Base-by-base conservation (phyloP, 495 filamentous ascomycete species). In the Penicillium arizonense region DNA sequence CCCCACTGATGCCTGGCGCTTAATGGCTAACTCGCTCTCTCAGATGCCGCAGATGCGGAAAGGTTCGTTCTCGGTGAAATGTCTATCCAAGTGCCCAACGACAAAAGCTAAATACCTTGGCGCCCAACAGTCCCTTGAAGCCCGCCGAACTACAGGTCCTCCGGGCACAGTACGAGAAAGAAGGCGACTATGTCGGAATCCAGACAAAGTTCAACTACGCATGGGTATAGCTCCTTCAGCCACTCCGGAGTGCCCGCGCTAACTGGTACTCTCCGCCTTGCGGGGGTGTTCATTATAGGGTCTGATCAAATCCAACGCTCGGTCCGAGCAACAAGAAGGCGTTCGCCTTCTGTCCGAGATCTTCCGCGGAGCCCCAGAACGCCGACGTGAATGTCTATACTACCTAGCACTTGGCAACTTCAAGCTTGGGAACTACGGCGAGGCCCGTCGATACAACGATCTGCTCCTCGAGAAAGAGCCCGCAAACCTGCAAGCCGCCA, bases 131-230 rank as follows among this genome's bases (percentile, higher is more conserved):
- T 58, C 88, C 94, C 56, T 79, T 98, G 52, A 93, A 91, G 67
- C 82, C 88, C 7, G 87, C 87, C 16, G 94, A 98, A 67, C 85
- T 98, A 47, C 83, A 91, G 66, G 93, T 97, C 43, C 78, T 98
- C 18, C 88, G 92, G 49, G 76, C 87, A 47, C 94, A 97, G 72
- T 98, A 92, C 70, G 91, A 97, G 65, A 92, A 93, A 70, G 94
- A 98, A 70, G 94, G 93, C 52, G 87, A 91, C 59, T 96, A 93
- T 72, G 95, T 96, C 13, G 91, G 92, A 40, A 84, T 98, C 24
- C 94, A 98, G 70, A 98, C 94, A 40, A 97, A 97, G 70, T 98
- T 98, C 83, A 98, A 98, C 83, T 97, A 90, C 69, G 93, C 95
- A 63, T 98, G 94, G 94, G 91, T 95, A 77, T 37, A 78, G 3